A percentile compares a stretch with the other conserved stretches of the same genome.
phyloP scores from a whole-genome alignment of 345 rosid genomes.

The Clausena lansium region DNA sequence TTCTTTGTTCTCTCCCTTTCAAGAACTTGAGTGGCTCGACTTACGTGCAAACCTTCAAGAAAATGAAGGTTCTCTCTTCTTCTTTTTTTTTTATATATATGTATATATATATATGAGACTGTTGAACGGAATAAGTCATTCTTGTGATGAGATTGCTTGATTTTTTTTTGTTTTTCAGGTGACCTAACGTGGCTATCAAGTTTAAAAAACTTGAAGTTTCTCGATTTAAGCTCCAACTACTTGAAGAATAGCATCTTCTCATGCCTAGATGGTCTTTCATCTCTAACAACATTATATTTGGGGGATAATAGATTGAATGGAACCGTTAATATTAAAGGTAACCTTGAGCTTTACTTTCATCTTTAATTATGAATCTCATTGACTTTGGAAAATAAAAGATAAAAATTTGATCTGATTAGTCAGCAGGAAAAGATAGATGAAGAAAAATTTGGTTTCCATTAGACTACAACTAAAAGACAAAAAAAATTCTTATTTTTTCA shows the following conservation, averaged over 20 bases:
- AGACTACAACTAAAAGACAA: too few relatives aligned
- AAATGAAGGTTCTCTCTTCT: not conserved
- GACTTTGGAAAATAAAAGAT: too few relatives aligned
- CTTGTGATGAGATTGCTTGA: not conserved
- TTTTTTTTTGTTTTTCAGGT: not conserved
- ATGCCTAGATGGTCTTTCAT: not conserved
- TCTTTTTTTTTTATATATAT: too few relatives aligned
- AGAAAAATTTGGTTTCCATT: too few relatives aligned
- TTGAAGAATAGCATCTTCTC: slow-evolving; percentile 1
- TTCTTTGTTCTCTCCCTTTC: too few relatives aligned
- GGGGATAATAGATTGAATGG: not conserved
- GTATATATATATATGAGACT: too few relatives aligned
- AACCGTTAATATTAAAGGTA: not conserved
- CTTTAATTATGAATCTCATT: too few relatives aligned
- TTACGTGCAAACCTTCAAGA: not conserved
- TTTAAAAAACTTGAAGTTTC: not conserved
- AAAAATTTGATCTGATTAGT: too few relatives aligned
- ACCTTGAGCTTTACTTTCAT: not conserved
- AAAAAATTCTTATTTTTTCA: too few relatives aligned
- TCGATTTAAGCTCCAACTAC: not conserved
- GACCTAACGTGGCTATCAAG: not conserved
- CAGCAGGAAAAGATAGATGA: too few relatives aligned
- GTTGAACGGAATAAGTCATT: not conserved
- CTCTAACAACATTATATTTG: not conserved
- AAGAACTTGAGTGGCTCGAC: not conserved